Evolutionary conservation across 1,284 basidiomycete species (phyloP).

Genomic region (Apiotrichum domesticum): DNA sequence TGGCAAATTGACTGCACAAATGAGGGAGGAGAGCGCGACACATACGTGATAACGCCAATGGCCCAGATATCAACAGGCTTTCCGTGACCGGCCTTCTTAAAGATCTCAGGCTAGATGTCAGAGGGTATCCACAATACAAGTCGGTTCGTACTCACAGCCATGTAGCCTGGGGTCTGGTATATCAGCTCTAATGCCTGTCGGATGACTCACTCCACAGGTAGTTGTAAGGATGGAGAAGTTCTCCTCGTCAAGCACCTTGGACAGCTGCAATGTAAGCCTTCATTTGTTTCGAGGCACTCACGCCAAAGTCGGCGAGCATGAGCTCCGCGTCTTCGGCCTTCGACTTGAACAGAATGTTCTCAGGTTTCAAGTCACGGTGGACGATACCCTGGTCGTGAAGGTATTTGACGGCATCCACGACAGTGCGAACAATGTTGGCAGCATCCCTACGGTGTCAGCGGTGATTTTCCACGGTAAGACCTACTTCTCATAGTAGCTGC

Average conservation of each 20-base stretch:
- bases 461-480: background rate
- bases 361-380: conserved; percentile 95
- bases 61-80: conserved; percentile 98
- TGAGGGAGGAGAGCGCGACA: background rate
- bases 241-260: conserved; percentile 78
- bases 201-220: conserved; percentile 71
- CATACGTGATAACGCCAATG: conserved; percentile 81
- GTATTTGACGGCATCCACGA: conserved; percentile 81
- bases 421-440: conserved; percentile 77
- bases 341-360: conserved; percentile 91
- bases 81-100: conserved; percentile 89
- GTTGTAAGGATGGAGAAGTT: conserved; percentile 85
- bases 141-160: conserved; percentile 56
- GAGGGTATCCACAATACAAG: background rate
- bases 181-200: conserved; percentile 54
- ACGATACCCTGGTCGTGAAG: conserved; percentile 91
- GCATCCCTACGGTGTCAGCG: conserved; percentile 62
- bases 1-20: background rate
- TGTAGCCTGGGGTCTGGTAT: conserved; percentile 56
- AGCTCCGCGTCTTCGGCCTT: conserved; percentile 86
- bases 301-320: conserved; percentile 95
- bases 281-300: conserved; percentile 50
- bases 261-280: conserved; percentile 30
- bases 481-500: conserved; percentile 89
- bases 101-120: conserved; percentile 71